Conservation (phyloP, 805 yeast genomes). For the Phaffomyces antillensis region DNA sequence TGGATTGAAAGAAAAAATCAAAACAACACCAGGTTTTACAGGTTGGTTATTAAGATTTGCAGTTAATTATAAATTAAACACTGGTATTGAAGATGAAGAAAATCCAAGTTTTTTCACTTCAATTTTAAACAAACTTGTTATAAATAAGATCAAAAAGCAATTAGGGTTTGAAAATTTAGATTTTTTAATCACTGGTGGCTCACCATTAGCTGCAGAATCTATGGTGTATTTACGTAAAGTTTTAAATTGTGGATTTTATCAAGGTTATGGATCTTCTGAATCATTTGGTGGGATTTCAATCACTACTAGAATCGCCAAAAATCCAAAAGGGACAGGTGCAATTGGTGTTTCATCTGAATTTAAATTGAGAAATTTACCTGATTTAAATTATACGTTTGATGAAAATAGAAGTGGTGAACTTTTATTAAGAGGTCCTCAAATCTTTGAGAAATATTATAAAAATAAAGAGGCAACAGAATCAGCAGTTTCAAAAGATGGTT, state of each 20-base stretch:
- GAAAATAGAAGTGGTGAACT: conserved; percentile 52
- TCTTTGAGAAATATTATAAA: conserved; percentile 50
- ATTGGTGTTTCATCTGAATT: conserved; percentile 49
- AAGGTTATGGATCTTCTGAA: conserved; percentile 77
- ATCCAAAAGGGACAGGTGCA: conserved; percentile 50
- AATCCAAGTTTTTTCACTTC: conserved; percentile 25
- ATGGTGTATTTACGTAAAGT: conserved; percentile 55
- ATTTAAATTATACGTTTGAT: conserved; percentile 43
- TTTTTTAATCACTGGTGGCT: conserved; percentile 49
- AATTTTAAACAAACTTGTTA: conserved; percentile 32
- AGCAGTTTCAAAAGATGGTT: conserved; percentile 48
- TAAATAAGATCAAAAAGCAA: conserved; percentile 36
- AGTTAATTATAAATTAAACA: conserved; percentile 31
- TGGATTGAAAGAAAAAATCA: conserved; percentile 44
- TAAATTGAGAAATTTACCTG: conserved; percentile 57
- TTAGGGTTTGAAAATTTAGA: conserved; percentile 42
- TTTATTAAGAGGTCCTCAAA: conserved; percentile 56
- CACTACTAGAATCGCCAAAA: conserved; percentile 42
- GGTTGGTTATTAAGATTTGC: conserved; percentile 35
- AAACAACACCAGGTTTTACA: conserved; percentile 37
- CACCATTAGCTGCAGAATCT: conserved; percentile 62
- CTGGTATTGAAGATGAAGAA: conserved; percentile 25
- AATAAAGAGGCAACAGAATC: conserved; percentile 47
- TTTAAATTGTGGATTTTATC: conserved; percentile 45
- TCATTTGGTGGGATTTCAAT: conserved; percentile 54